phyloP scores from a whole-genome alignment of 352 stramenopile genomes.

The Globisporangium canariense region DNA sequence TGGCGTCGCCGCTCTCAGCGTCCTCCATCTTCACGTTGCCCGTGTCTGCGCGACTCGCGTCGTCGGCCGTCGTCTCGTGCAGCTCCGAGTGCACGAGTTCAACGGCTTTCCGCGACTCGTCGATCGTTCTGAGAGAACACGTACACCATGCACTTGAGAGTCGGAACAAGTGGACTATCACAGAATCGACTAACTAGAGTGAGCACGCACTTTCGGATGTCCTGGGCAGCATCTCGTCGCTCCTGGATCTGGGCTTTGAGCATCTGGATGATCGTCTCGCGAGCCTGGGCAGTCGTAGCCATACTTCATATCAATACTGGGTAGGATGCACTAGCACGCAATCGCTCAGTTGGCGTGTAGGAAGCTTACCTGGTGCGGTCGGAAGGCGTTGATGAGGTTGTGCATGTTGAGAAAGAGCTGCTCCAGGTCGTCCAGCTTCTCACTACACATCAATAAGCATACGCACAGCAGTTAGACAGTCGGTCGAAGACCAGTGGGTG shows the following conservation, averaged over 20 bases:
- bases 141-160: not conserved
- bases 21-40: conserved; percentile 27
- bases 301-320: not conserved
- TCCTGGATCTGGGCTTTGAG: conserved; percentile 76
- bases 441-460: conserved; percentile 25
- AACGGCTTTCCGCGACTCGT: conserved; percentile 57
- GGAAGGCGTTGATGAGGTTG: conserved; percentile 88
- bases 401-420: conserved; percentile 88
- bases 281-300: conserved; percentile 21
- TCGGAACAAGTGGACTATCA: not conserved
- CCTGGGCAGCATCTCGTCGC: conserved; percentile 59
- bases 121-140: conserved; percentile 40
- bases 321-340: too few species aligned
- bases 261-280: conserved; percentile 83
- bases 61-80: conserved; percentile 42
- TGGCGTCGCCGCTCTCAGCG: conserved; percentile 18
- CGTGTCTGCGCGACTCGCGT: conserved; percentile 22
- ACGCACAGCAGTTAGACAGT: too few species aligned
- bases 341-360: not conserved
- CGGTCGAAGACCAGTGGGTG: too few species aligned
- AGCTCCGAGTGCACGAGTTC: conserved; percentile 60
- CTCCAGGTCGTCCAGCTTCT: conserved; percentile 84
- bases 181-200: too few species aligned
- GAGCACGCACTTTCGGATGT: conserved; percentile 54
- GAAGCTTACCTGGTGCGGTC: conserved; percentile 60